Conservation (phyloP, 1,139 yeast genomes). For the Arxiozyma heterogenica region DNA sequence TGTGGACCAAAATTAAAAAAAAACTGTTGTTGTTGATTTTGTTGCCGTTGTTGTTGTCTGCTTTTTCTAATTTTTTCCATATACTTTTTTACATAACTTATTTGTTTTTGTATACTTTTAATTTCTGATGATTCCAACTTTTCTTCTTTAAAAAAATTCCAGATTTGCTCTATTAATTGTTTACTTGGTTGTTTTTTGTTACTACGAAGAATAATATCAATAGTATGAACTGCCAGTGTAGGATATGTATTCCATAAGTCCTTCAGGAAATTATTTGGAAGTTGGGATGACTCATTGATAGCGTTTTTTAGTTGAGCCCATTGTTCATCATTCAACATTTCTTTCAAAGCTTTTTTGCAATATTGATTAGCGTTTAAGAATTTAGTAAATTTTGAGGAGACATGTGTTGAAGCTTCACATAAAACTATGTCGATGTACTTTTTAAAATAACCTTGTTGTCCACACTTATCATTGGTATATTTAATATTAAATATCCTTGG, state of each 20-base stretch:
- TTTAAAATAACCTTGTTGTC: slow-evolving; percentile 4
- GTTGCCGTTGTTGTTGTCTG: slow-evolving; percentile 29
- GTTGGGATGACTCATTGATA: slow-evolving; percentile 10
- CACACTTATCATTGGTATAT: not conserved
- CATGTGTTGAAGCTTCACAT: slow-evolving; percentile 20
- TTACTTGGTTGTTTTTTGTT: slow-evolving; percentile 8
- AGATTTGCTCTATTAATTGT: slow-evolving; percentile 15
- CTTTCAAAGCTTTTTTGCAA: slow-evolving; percentile 18
- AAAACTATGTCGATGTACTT: slow-evolving; percentile 16
- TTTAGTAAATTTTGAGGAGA: slow-evolving; percentile 4
- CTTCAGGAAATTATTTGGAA: slow-evolving; percentile 16
- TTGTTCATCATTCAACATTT: slow-evolving; percentile 14
- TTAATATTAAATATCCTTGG: not conserved
- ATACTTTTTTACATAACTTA: slow-evolving; percentile 9
- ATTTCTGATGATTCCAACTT: slow-evolving; percentile 15
- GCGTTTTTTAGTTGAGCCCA: slow-evolving; percentile 7
- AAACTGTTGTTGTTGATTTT: slow-evolving; percentile 15
- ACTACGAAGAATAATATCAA: slow-evolving; percentile 12
- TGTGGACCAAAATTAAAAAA: slow-evolving; percentile 38
- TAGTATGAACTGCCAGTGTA: slow-evolving; percentile 19
- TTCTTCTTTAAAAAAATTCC: slow-evolving; percentile 19
- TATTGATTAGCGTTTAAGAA: slow-evolving; percentile 8
- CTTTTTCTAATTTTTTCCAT: slow-evolving; percentile 13
- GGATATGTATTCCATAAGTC: slow-evolving; percentile 26
- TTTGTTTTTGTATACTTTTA: slow-evolving; percentile 11